Conservation (phyloP, 306 rosid species). For the Fragaria nilgerrensis region DNA sequence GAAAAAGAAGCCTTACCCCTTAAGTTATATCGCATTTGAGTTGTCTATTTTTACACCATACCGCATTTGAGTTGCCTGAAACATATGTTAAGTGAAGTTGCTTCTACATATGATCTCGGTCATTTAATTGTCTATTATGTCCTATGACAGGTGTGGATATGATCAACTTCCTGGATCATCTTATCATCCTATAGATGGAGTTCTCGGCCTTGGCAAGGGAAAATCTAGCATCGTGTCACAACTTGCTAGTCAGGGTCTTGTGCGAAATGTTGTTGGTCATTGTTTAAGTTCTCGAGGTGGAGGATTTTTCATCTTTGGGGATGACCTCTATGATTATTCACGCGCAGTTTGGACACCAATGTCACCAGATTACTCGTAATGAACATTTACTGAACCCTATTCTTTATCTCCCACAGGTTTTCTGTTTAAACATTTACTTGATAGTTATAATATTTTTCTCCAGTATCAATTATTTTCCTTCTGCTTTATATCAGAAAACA, state of each 20-base stretch:
- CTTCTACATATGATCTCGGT: background rate
- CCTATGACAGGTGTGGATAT: slow-evolving; percentile 74
- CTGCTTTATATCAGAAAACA: slow-evolving; percentile 57
- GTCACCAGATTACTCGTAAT: slow-evolving; percentile 58
- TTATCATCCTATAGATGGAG: slow-evolving; percentile 72
- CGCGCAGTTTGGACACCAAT: slow-evolving; percentile 60
- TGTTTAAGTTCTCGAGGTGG: slow-evolving; percentile 83
- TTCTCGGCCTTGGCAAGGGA: slow-evolving; percentile 92
- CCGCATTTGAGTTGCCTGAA: background rate
- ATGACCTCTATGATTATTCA: slow-evolving; percentile 53
- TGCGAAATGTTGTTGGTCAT: slow-evolving; percentile 73
- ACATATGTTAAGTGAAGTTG: background rate
- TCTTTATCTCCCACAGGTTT: slow-evolving; percentile 9
- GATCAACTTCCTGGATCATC: slow-evolving; percentile 67
- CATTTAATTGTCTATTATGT: slow-evolving; percentile 3
- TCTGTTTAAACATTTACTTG: background rate
- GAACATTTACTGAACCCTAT: slow-evolving; percentile 23
- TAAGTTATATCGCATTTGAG: too few species aligned
- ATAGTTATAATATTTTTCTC: slow-evolving; percentile 9
- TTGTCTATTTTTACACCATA: background rate
- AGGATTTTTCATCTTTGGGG: slow-evolving; percentile 82
- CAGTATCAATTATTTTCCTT: slow-evolving; percentile 14
- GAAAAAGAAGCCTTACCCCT: background rate
- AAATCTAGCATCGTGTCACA: slow-evolving; percentile 77
- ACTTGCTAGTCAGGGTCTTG: slow-evolving; percentile 60